Conservation (phyloP, 2,329 filamentous ascomycete species). For the Arthrobotrys iridis region DNA sequence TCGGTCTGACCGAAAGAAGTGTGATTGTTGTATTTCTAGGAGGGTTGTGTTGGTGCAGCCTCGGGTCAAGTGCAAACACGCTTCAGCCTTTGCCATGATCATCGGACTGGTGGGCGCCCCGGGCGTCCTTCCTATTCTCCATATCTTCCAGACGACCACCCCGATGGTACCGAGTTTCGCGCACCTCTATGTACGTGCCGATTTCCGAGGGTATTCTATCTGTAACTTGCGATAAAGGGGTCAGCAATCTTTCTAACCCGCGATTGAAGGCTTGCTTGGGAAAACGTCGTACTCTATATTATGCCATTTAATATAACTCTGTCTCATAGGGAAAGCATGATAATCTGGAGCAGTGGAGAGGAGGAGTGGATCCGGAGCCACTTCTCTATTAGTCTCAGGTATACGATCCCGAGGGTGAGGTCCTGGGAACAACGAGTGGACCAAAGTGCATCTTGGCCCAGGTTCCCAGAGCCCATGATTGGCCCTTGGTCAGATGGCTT, state of each 20-base stretch:
- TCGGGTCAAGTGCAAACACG: too few relatives aligned
- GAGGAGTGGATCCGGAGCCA: conserved; percentile 32
- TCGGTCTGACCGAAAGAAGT: conserved; percentile 3
- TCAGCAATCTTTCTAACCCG: neutral
- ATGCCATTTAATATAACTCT: neutral
- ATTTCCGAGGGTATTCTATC: conserved; percentile 7
- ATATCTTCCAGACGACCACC: too few relatives aligned
- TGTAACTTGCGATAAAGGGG: neutral
- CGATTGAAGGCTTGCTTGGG: neutral
- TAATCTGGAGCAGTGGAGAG: conserved; percentile 16
- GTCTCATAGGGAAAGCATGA: conserved; percentile 25
- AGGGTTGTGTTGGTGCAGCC: conserved; percentile 4
- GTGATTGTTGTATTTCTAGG: conserved; percentile 12
- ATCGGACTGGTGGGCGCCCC: too few relatives aligned
- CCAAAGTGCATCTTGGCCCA: conserved; percentile 32
- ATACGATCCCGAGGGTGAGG: conserved; percentile 32
- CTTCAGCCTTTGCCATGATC: too few relatives aligned
- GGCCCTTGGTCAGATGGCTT: conserved; percentile 22
- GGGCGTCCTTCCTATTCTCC: too few relatives aligned
- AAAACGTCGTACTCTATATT: conserved; percentile 1
- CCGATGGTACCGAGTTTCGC: conserved; percentile 34
- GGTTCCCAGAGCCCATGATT: conserved; percentile 20
- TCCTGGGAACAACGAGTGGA: conserved; percentile 32
- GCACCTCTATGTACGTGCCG: neutral
- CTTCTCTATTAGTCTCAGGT: conserved; percentile 6